Evolutionary conservation across 257 asterid species (phyloP).

Genomic region (Striga asiatica): DNA sequence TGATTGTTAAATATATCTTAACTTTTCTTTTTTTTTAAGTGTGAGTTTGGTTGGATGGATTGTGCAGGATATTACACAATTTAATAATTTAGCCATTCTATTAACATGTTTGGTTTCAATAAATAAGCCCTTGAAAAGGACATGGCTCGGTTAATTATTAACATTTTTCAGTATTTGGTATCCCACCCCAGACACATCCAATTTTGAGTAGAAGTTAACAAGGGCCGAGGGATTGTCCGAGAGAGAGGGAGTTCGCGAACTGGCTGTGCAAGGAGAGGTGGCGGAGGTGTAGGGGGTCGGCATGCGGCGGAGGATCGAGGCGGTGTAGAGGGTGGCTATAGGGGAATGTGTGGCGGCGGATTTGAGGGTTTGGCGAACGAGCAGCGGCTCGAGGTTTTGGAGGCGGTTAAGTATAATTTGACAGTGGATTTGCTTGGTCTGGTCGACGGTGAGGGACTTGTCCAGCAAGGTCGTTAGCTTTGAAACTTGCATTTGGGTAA

Average conservation of each 20-base stretch:
- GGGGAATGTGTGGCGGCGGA: slow-evolving; percentile 21
- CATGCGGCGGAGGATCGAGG: slow-evolving; percentile 25
- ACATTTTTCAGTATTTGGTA: too few relatives aligned
- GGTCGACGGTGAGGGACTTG: slow-evolving; percentile 23
- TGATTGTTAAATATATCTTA: too few relatives aligned
- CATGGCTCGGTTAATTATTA: too few relatives aligned
- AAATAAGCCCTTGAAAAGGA: too few relatives aligned
- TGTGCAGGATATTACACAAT: too few relatives aligned
- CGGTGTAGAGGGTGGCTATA: slow-evolving; percentile 24
- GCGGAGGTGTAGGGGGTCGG: slow-evolving; percentile 26
- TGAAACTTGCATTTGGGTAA: slow-evolving; percentile 29
- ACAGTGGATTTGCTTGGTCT: slow-evolving; percentile 59
- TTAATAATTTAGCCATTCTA: too few relatives aligned
- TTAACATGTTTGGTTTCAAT: too few relatives aligned
- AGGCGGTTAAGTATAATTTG: slow-evolving; percentile 33
- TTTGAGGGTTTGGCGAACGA: slow-evolving; percentile 33
- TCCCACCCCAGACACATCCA: too few relatives aligned
- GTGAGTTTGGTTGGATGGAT: too few relatives aligned
- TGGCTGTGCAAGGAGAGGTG: slow-evolving; percentile 51
- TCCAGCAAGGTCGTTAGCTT: slow-evolving; percentile 27
- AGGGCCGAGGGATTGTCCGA: slow-evolving; percentile 45
- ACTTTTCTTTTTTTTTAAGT: too few relatives aligned
- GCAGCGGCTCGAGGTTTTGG: slow-evolving; percentile 28
- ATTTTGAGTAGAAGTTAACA: slow-evolving; percentile 60
- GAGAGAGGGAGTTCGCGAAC: slow-evolving; percentile 38